Evolutionary conservation across 1,284 basidiomycete genomes (phyloP).

Genomic region (Tylopilus orsonianus): DNA sequence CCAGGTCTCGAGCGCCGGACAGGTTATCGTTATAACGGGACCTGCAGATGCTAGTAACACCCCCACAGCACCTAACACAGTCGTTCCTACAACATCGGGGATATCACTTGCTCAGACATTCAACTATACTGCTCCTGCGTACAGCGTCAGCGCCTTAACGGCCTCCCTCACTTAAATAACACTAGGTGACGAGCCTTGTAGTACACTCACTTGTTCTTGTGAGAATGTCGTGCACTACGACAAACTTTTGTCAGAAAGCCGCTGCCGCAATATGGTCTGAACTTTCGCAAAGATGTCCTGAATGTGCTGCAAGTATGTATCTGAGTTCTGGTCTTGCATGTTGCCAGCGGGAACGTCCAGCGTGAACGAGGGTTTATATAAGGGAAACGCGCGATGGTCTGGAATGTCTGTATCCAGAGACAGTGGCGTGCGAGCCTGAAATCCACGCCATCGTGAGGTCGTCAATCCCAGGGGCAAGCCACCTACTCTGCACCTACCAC

Average conservation of each 20-base stretch:
- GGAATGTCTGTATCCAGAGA: conserved; percentile 65
- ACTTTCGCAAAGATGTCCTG: conserved; percentile 30
- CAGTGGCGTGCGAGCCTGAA: conserved; percentile 54
- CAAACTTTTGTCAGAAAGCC: conserved; percentile 6
- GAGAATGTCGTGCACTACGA: background rate
- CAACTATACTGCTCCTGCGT: conserved; percentile 55
- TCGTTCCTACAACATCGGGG: conserved; percentile 45
- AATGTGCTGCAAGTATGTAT: conserved; percentile 47
- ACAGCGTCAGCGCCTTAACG: conserved; percentile 55
- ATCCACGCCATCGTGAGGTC: background rate
- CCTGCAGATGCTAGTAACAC: conserved; percentile 52
- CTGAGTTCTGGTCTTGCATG: conserved; percentile 70
- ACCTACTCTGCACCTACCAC: conserved; percentile 43
- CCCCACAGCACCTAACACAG: conserved; percentile 45
- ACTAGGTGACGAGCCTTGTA: background rate
- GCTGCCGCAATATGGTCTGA: conserved; percentile 14
- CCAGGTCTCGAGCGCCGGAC: conserved; percentile 44
- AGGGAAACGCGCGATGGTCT: conserved; percentile 64
- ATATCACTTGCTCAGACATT: conserved; percentile 51
- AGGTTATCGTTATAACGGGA: conserved; percentile 49
- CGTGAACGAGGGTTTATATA: conserved; percentile 77
- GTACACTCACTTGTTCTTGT: too few species aligned
- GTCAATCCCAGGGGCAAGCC: background rate
- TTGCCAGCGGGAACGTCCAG: conserved; percentile 73
- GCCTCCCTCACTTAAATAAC: conserved; percentile 7